Conservation (phyloP, 1,284 basidiomycete genomes). For the Irpex sp. region DNA sequence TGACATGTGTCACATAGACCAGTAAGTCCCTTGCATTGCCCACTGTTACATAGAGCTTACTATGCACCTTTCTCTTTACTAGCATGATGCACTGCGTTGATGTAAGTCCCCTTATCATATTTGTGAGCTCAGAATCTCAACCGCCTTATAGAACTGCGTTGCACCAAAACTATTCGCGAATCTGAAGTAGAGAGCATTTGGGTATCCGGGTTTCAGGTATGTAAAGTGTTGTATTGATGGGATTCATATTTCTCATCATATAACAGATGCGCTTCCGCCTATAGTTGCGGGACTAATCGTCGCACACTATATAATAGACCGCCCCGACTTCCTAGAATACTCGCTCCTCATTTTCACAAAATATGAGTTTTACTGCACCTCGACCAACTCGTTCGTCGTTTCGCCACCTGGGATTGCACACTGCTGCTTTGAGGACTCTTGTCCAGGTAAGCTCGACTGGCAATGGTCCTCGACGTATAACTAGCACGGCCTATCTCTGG, state of each 20-base stretch:
- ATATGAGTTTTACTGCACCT: background rate
- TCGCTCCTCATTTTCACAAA: background rate
- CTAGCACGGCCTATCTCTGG: too few species aligned
- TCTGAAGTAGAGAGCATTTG: constrained; percentile 39
- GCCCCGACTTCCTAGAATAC: background rate
- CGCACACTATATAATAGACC: background rate
- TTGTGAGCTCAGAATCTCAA: background rate
- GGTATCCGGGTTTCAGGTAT: background rate
- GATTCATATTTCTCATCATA: background rate
- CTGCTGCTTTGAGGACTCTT: too few species aligned
- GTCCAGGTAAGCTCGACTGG: too few species aligned
- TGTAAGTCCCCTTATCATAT: constrained; percentile 41
- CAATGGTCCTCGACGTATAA: too few species aligned
- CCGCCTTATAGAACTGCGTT: constrained; percentile 55
- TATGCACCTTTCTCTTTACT: constrained; percentile 11
- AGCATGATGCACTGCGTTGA: constrained; percentile 92
- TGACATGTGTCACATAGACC: constrained; percentile 41
- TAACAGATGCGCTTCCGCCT: background rate
- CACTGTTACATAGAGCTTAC: constrained; percentile 2
- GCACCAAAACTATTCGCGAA: constrained; percentile 80
- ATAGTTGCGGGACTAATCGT: background rate
- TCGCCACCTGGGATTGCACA: too few species aligned
- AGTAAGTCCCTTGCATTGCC: constrained; percentile 39
- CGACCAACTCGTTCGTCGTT: background rate
- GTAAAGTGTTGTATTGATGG: background rate